phyloP scores from a whole-genome alignment of 495 filamentous ascomycete genomes.

The Sabuloglossum arenarium region DNA sequence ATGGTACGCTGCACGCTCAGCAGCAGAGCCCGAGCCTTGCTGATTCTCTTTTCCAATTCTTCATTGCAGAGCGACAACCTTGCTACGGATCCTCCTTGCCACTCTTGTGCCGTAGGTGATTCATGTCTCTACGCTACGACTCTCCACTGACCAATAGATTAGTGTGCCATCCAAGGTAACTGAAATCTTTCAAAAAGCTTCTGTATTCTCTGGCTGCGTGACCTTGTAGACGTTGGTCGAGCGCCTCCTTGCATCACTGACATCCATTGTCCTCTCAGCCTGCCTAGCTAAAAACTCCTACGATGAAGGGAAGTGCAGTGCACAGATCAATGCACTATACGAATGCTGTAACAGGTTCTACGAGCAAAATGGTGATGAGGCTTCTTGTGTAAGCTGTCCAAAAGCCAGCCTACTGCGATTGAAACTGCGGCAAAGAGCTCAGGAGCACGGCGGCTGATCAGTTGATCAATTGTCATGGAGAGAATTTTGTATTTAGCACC shows the following conservation, averaged over 20 bases:
- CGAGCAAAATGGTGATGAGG: constrained; percentile 52
- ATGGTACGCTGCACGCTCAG: constrained; percentile 1
- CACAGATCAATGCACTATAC: constrained; percentile 76
- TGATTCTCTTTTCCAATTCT: neutral
- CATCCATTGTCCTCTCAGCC: constrained; percentile 31
- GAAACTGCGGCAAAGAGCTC: constrained; percentile 67
- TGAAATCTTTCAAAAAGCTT: neutral
- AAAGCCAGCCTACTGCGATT: constrained; percentile 57
- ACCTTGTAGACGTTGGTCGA: too few relatives aligned
- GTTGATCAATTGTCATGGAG: neutral
- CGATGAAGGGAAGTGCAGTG: constrained; percentile 64
- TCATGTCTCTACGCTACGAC: neutral
- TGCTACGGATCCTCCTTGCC: constrained; percentile 58
- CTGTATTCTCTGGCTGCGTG: neutral
- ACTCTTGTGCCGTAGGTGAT: constrained; percentile 60
- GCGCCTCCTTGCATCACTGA: neutral
- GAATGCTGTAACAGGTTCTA: constrained; percentile 90
- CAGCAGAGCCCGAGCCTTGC: too few relatives aligned
- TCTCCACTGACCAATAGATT: neutral
- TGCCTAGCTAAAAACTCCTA: constrained; percentile 74
- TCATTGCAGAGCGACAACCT: constrained; percentile 32
- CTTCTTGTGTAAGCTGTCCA: constrained; percentile 64
- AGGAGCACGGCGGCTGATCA: constrained; percentile 14
- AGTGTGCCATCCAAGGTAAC: constrained; percentile 83
- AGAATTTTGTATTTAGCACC: too few relatives aligned